These are phyloP conservation scores for Aspergillus bertholletiae DNA, from an alignment of 495 filamentous ascomycete species.

Conservation along the genomic window DNA sequence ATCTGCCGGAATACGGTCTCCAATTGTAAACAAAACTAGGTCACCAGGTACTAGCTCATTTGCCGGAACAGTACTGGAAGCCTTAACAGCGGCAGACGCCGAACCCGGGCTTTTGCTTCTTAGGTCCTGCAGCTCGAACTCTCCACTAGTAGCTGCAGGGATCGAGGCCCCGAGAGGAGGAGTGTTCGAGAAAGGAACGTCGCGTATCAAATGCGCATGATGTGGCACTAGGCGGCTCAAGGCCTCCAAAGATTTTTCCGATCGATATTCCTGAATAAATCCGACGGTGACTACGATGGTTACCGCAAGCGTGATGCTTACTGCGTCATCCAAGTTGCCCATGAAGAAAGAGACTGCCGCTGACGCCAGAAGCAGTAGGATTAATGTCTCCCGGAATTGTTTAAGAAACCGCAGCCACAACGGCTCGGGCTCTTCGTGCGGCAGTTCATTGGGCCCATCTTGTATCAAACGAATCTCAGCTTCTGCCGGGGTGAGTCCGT, in stretches of 20 bases:
- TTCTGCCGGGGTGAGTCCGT: slow-evolving; percentile 77
- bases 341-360: slow-evolving; percentile 86
- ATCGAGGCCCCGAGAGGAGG: slow-evolving; percentile 21
- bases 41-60: slow-evolving; percentile 87
- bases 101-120: slow-evolving; percentile 36
- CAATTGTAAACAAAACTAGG: slow-evolving; percentile 87
- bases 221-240: slow-evolving; percentile 91
- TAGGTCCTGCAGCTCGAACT: slow-evolving; percentile 35
- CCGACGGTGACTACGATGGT: slow-evolving; percentile 96
- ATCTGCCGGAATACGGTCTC: slow-evolving; percentile 94
- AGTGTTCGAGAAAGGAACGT: slow-evolving; percentile 26
- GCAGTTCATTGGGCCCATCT: slow-evolving; percentile 91
- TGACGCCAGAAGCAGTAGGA: slow-evolving; percentile 87
- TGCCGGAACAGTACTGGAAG: slow-evolving; percentile 79
- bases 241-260: slow-evolving; percentile 95
- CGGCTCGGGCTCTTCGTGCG: slow-evolving; percentile 88
- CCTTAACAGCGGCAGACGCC: slow-evolving; percentile 58
- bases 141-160: slow-evolving; percentile 38
- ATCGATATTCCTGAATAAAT: slow-evolving; percentile 96
- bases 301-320: slow-evolving; percentile 92
- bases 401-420: slow-evolving; percentile 92
- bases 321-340: slow-evolving; percentile 92
- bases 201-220: slow-evolving; percentile 84
- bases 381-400: slow-evolving; percentile 90
- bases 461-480: slow-evolving; percentile 72